phyloP scores from a whole-genome alignment of 2,329 filamentous ascomycete genomes.

The Trichoderma sp. region DNA sequence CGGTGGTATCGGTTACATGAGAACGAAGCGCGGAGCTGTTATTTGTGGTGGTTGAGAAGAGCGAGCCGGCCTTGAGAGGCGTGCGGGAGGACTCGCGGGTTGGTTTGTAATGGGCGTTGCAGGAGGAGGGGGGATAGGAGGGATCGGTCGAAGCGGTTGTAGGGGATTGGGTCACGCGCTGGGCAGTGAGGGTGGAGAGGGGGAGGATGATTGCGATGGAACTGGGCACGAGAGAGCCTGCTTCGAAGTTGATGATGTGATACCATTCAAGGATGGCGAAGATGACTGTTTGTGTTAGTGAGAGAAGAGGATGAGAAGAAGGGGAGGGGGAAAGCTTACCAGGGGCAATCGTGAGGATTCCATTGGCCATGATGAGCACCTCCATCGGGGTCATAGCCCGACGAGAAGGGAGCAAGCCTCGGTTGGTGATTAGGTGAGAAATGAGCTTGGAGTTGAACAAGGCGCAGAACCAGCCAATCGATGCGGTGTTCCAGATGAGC shows the following conservation, averaged over 20 bases:
- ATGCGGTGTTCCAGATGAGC: slow-evolving; percentile 39
- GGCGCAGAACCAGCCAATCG: slow-evolving; percentile 53
- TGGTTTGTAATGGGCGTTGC: slow-evolving; percentile 21
- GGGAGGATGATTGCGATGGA: slow-evolving; percentile 51
- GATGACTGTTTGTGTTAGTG: slow-evolving; percentile 38
- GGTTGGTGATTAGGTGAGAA: slow-evolving; percentile 45
- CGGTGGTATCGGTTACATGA: not conserved
- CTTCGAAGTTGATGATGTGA: slow-evolving; percentile 44
- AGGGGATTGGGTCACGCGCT: slow-evolving; percentile 38
- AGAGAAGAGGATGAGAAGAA: not conserved
- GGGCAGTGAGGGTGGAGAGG: slow-evolving; percentile 50
- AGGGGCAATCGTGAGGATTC: slow-evolving; percentile 54
- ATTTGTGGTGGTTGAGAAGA: slow-evolving; percentile 23
- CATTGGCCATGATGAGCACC: slow-evolving; percentile 54
- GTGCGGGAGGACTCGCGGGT: slow-evolving; percentile 22
- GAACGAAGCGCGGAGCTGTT: not conserved
- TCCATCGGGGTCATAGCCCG: slow-evolving; percentile 50
- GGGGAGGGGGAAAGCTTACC: slow-evolving; percentile 35
- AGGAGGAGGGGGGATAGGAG: slow-evolving; percentile 20
- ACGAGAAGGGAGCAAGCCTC: slow-evolving; percentile 44
- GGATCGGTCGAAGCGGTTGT: slow-evolving; percentile 23
- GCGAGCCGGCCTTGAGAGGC: slow-evolving; percentile 27
- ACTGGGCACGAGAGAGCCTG: slow-evolving; percentile 48
- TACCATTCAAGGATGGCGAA: slow-evolving; percentile 49
- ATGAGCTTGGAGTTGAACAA: slow-evolving; percentile 53